Evolutionary conservation across 257 asterid species (phyloP).

Genomic region (Capsicum rhomboideum): DNA sequence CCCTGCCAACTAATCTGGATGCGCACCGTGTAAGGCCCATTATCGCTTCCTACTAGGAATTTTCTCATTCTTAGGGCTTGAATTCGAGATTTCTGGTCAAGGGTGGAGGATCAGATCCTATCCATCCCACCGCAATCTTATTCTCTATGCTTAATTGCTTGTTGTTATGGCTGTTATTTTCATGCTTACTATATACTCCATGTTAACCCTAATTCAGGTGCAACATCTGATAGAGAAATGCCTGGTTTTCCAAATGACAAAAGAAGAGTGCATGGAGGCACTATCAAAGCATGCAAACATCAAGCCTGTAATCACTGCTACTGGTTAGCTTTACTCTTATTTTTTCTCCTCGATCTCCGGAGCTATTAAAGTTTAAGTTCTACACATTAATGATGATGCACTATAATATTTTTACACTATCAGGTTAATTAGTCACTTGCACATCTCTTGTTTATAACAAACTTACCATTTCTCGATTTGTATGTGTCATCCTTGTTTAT

Average conservation of each 20-base stretch:
- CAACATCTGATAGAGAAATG: conserved; percentile 76
- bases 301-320: conserved; percentile 57
- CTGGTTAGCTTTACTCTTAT: conserved; percentile 18
- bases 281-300: conserved; percentile 86
- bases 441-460: too few species aligned
- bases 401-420: background rate
- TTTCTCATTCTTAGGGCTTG: too few species aligned
- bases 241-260: conserved; percentile 66
- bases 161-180: too few species aligned
- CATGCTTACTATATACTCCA: background rate
- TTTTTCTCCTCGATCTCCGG: background rate
- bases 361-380: background rate
- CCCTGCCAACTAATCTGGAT: too few species aligned
- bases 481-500: too few species aligned
- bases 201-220: conserved; percentile 20
- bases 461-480: too few species aligned
- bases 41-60: too few species aligned
- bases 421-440: background rate
- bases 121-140: background rate
- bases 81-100: background rate
- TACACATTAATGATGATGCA: background rate
- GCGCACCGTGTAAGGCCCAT: too few species aligned
- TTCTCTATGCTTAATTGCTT: background rate
- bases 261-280: conserved; percentile 91
- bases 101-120: background rate